phyloP scores from a whole-genome alignment of 768 basidiomycete species.

The Suillus lakei region DNA sequence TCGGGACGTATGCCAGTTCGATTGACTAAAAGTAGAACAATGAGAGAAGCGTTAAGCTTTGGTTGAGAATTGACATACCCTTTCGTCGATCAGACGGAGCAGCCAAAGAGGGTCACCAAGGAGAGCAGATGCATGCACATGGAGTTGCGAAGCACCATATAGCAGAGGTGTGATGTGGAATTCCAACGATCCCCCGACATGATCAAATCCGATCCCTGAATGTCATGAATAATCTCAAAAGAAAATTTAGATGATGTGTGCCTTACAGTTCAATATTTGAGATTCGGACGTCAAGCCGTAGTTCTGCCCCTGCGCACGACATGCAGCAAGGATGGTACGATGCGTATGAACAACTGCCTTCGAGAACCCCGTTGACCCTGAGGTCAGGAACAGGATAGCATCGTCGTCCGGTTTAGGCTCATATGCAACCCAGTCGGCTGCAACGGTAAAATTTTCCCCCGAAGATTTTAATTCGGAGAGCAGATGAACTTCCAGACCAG shows the following conservation, averaged over 20 bases:
- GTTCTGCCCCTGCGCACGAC: constrained; percentile 37
- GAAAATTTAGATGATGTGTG: neutral
- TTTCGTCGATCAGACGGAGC: constrained; percentile 40
- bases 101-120: constrained; percentile 26
- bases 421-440: constrained; percentile 23
- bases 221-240: neutral
- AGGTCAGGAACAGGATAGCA: constrained; percentile 42
- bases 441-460: constrained; percentile 4
- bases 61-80: constrained; percentile 31
- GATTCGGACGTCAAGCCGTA: constrained; percentile 39
- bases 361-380: constrained; percentile 50
- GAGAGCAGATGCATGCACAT: constrained; percentile 27
- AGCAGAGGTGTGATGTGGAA: constrained; percentile 44
- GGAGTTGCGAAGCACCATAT: constrained; percentile 32
- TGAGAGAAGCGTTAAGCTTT: constrained; percentile 18
- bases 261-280: constrained; percentile 46
- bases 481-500: constrained; percentile 29
- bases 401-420: constrained; percentile 31
- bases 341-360: constrained; percentile 47
- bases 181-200: constrained; percentile 48
- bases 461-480: constrained; percentile 25
- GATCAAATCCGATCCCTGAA: constrained; percentile 49
- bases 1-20: constrained; percentile 41
- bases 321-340: constrained; percentile 40
- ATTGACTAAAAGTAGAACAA: constrained; percentile 25